Evolutionary conservation across 768 basidiomycete species (phyloP), one percentile per base, ranked within the genome.

Genomic region (Trichaptum fuscoviolaceum): DNA sequence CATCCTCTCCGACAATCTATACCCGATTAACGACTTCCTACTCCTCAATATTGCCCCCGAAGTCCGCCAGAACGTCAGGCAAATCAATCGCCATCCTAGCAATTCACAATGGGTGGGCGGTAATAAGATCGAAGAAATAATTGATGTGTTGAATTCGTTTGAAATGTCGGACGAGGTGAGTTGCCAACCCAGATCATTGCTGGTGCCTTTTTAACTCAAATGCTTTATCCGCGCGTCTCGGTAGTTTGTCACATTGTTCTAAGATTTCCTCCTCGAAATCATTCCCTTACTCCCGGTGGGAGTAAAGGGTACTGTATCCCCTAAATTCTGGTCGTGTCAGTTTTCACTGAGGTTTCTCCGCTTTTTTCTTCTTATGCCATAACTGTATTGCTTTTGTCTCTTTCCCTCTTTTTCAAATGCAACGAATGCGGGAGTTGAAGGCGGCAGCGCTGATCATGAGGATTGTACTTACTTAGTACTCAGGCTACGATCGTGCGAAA

Each of bases 61-160:
- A 70, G 83, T 86, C 15, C 76, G 83, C 24, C 83, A 87, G 73
- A 86, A 87, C 66, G 83, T 86, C 1, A 76, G 85, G 24, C 75
- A 86, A 25, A 71, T 85, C 24, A 87, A 86, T 67, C 76, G 77
- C 26, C 85, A 87, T 65, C 84, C 86, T 2, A 86, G 84, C 72
- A 82, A 81, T 69, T 82, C 74, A 1, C 85, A 86, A 65, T 87
- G 86, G 85, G 85, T 85, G 12, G 85, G 83, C 10, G 85, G 85
- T 20, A 87, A 87, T 72, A 84, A 86, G 71, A 85, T 86, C 62
- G 85, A 86, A 69, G 83, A 81, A 0, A 85, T 86, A 57, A 83
- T 82, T 12, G 76, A 79, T 52, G 63, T 25, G 7, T 78, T 78
- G 7, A 80, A 79, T 67, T 75, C 73, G 1, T 67, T 79, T 10